These are phyloP conservation scores for Erysimum pusillum DNA, from an alignment of 441 rosid species.

Conservation along the genomic window DNA sequence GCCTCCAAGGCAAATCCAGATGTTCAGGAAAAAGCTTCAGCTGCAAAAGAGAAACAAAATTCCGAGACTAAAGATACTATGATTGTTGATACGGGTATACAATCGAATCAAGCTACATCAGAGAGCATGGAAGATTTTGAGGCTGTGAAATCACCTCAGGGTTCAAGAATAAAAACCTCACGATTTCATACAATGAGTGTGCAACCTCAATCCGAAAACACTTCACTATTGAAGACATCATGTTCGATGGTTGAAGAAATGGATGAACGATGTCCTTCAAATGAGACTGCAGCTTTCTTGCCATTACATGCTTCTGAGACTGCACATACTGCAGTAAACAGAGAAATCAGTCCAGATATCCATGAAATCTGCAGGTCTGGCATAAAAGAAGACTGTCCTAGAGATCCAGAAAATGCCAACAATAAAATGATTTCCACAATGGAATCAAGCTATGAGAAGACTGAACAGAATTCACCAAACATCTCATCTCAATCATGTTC, in stretches of 20 bases:
- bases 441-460: conserved; percentile 43
- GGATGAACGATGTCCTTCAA: conserved; percentile 46
- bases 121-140: conserved; percentile 39
- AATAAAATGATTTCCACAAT: conserved; percentile 23
- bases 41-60: conserved; percentile 38
- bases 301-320: conserved; percentile 45
- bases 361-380: conserved; percentile 42
- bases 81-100: conserved; percentile 42
- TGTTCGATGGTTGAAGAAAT: conserved; percentile 41
- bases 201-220: conserved; percentile 36
- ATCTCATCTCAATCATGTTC: conserved; percentile 46
- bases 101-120: conserved; percentile 35
- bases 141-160: conserved; percentile 44
- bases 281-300: conserved; percentile 40
- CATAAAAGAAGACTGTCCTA: conserved; percentile 30
- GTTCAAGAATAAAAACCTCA: conserved; percentile 41
- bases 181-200: conserved; percentile 39
- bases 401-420: conserved; percentile 42
- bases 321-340: conserved; percentile 24
- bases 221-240: conserved; percentile 39
- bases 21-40: conserved; percentile 33
- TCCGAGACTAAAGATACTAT: conserved; percentile 27
- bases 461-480: conserved; percentile 34
- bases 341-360: conserved; percentile 43
- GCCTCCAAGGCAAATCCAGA: conserved; percentile 39